Evolutionary conservation across 2,329 filamentous ascomycete species (phyloP).

Genomic region (Fusarium penzigii): DNA sequence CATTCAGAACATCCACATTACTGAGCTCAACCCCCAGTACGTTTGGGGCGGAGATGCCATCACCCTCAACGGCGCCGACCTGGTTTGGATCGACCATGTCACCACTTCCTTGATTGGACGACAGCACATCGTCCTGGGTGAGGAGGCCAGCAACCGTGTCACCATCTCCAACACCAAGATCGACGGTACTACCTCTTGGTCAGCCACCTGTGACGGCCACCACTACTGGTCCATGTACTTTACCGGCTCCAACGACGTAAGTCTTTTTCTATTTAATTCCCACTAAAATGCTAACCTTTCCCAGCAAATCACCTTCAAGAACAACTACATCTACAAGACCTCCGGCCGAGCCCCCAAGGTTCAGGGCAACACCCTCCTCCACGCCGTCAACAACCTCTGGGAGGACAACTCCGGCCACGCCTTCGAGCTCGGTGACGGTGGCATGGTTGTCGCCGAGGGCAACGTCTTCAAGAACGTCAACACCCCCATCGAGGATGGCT

Average conservation of each 20-base stretch:
- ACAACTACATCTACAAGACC: conserved; percentile 61
- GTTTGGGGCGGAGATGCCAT: conserved; percentile 61
- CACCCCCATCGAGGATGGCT: conserved; percentile 36
- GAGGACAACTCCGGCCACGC: conserved; percentile 54
- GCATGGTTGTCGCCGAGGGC: conserved; percentile 52
- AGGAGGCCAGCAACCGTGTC: conserved; percentile 50
- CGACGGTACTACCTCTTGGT: conserved; percentile 53
- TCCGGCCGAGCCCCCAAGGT: conserved; percentile 58
- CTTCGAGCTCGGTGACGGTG: conserved; percentile 48
- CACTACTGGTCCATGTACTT: conserved; percentile 63
- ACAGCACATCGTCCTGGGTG: conserved; percentile 59
- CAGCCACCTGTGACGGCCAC: conserved; percentile 56
- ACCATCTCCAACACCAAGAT: conserved; percentile 61
- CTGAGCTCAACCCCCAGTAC: conserved; percentile 55
- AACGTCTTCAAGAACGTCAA: conserved; percentile 57
- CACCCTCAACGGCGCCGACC: conserved; percentile 46
- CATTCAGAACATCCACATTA: conserved; percentile 58
- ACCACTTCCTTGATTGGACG: conserved; percentile 58
- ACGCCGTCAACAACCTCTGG: conserved; percentile 63
- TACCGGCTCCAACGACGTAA: conserved; percentile 50
- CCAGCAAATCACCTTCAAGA: conserved; percentile 52
- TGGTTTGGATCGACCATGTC: conserved; percentile 52
- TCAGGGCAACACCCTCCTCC: conserved; percentile 52
- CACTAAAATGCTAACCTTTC: too few relatives aligned
- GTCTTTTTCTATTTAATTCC: too few relatives aligned